Evolutionary conservation across 495 filamentous ascomycete genomes (phyloP).

Genomic region (Penicillium goetzii): DNA sequence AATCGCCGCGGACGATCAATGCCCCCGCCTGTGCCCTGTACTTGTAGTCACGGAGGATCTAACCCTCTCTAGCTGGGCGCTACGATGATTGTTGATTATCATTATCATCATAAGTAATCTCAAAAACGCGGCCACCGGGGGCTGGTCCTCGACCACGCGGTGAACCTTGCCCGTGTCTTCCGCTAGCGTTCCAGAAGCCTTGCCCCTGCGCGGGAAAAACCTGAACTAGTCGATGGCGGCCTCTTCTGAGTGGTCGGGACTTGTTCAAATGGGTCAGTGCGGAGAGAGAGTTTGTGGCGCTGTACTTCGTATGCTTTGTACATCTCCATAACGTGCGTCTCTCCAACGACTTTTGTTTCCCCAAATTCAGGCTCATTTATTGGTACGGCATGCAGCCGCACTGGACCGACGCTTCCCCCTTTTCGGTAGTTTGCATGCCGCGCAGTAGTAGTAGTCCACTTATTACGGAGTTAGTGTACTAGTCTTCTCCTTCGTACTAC

Average conservation of each 20-base stretch:
- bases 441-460: not conserved
- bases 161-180: slow-evolving; percentile 20
- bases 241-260: slow-evolving; percentile 5
- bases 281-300: slow-evolving; percentile 21
- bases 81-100: not conserved
- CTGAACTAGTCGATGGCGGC: not conserved
- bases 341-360: slow-evolving; percentile 5
- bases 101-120: not conserved
- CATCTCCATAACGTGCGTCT: slow-evolving; percentile 2
- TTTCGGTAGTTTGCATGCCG: slow-evolving; percentile 3
- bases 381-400: not conserved
- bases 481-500: not conserved
- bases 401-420: not conserved
- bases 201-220: slow-evolving; percentile 22
- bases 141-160: slow-evolving; percentile 6
- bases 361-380: slow-evolving; percentile 1
- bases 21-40: slow-evolving; percentile 8
- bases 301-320: slow-evolving; percentile 5
- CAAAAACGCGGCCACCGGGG: not conserved
- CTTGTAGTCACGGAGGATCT: slow-evolving; percentile 16
- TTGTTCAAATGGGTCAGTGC: slow-evolving; percentile 1
- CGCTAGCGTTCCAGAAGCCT: slow-evolving; percentile 27
- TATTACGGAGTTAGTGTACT: not conserved
- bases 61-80: not conserved
- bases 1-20: not conserved